Evolutionary conservation across 164 flowering plant genomes (phyloP).

Genomic region (Hamamelis virginiana): DNA sequence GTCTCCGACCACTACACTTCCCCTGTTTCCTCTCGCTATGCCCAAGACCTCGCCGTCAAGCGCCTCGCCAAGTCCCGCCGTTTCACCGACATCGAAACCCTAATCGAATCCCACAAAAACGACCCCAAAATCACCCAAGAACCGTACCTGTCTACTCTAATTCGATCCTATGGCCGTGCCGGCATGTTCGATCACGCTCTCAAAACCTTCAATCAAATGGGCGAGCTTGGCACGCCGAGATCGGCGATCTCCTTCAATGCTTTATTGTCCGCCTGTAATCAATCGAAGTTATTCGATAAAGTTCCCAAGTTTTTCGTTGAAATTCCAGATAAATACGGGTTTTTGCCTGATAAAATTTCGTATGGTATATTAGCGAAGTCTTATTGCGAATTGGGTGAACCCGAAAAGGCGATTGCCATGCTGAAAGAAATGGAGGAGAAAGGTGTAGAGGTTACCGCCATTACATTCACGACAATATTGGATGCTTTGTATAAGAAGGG

Average conservation of each 20-base stretch:
- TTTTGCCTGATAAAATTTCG: constrained; percentile 59
- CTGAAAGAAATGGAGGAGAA: constrained; percentile 63
- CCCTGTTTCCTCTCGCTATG: constrained; percentile 52
- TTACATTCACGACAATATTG: constrained; percentile 57
- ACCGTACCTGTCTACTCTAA: constrained; percentile 51
- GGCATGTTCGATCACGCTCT: constrained; percentile 82
- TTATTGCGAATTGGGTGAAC: constrained; percentile 46
- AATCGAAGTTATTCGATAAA: constrained; percentile 38
- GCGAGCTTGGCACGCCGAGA: constrained; percentile 59
- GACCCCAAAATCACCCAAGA: constrained; percentile 64
- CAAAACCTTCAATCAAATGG: constrained; percentile 63
- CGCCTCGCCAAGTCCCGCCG: constrained; percentile 72
- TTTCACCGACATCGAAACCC: constrained; percentile 60
- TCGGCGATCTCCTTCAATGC: constrained; percentile 70
- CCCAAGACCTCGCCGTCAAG: constrained; percentile 55
- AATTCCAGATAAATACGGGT: constrained; percentile 37
- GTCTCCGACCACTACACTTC: constrained; percentile 35
- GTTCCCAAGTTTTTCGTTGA: constrained; percentile 56
- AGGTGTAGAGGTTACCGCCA: constrained; percentile 43
- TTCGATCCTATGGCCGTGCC: constrained; percentile 68
- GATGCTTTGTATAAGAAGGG: constrained; percentile 62
- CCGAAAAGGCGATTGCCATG: constrained; percentile 40
- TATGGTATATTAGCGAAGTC: constrained; percentile 69
- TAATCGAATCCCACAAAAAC: constrained; percentile 64
- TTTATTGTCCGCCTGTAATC: constrained; percentile 52